phyloP scores from a whole-genome alignment of 345 rosid species.

The Rhizophora mangle region DNA sequence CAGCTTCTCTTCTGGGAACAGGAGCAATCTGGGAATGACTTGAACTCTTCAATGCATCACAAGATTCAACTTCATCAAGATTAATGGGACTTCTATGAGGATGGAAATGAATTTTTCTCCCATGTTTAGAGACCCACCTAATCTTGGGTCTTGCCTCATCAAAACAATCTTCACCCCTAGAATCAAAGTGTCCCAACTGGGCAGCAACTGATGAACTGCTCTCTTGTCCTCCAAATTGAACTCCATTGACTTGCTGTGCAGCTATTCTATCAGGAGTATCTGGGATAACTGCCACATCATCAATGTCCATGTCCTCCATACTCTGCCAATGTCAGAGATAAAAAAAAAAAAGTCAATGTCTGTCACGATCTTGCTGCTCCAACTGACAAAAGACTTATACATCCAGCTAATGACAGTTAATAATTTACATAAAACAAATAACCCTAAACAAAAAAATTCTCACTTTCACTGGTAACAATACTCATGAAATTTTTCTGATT shows the following conservation, averaged over 20 bases:
- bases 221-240: conserved; percentile 31
- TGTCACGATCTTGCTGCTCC: neutral
- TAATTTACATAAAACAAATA: too few species aligned
- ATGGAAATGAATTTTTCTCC: conserved; percentile 28
- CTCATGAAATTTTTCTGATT: too few species aligned
- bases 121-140: conserved; percentile 32
- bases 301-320: conserved; percentile 77
- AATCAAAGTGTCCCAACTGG: conserved; percentile 26
- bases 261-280: conserved; percentile 78
- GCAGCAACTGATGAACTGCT: conserved; percentile 35
- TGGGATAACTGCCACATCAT: conserved; percentile 53
- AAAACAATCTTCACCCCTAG: conserved; percentile 29
- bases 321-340: conserved; percentile 15
- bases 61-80: conserved; percentile 28
- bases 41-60: conserved; percentile 18
- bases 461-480: too few species aligned
- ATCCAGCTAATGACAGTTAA: too few species aligned
- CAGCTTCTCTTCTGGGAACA: conserved; percentile 43
- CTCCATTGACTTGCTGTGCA: conserved; percentile 16
- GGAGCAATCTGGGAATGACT: conserved; percentile 27
- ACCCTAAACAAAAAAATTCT: too few species aligned
- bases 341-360: neutral
- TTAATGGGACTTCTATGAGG: conserved; percentile 27
- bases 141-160: conserved; percentile 25
- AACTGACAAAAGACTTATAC: too few species aligned